phyloP scores from a whole-genome alignment of 192 early-diverging fungal species.

The Coemansia sp. region DNA sequence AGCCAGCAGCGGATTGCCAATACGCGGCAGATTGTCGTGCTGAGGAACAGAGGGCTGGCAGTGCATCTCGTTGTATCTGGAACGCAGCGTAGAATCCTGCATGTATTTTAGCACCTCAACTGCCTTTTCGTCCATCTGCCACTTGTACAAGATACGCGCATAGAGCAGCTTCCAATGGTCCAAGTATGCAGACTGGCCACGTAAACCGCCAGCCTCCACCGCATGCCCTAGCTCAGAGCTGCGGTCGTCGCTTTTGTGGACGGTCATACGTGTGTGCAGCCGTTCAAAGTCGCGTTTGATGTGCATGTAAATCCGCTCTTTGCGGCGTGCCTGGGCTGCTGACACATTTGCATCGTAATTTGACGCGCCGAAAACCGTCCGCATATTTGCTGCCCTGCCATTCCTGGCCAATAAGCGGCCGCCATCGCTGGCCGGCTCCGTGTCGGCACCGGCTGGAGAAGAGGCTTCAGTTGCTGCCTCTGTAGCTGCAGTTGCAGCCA shows the following conservation, averaged over 20 bases:
- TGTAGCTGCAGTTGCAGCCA: background rate
- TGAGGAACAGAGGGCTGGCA: conserved; percentile 37
- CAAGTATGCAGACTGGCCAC: conserved; percentile 25
- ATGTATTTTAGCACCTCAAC: conserved; percentile 45
- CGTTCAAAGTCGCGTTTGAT: conserved; percentile 23
- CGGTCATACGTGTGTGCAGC: conserved; percentile 15
- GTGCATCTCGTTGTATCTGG: conserved; percentile 31
- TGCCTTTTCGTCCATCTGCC: conserved; percentile 44
- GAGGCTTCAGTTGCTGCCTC: background rate
- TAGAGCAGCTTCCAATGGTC: conserved; percentile 52
- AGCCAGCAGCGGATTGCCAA: conserved; percentile 12
- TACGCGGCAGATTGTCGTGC: conserved; percentile 35
- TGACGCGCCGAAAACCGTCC: background rate
- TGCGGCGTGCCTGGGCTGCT: conserved; percentile 17
- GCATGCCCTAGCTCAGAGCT: background rate
- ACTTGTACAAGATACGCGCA: conserved; percentile 39
- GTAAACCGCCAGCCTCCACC: conserved; percentile 1
- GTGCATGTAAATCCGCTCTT: conserved; percentile 26
- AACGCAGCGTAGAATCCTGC: conserved; percentile 23
- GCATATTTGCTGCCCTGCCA: background rate
- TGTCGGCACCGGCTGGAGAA: background rate
- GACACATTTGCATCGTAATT: conserved; percentile 7
- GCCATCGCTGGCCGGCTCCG: background rate
- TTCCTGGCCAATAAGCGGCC: background rate
- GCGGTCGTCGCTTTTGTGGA: conserved; percentile 10